Evolutionary conservation across 352 stramenopile species (phyloP).

Genomic region (Halophytophthora batemanensis): DNA sequence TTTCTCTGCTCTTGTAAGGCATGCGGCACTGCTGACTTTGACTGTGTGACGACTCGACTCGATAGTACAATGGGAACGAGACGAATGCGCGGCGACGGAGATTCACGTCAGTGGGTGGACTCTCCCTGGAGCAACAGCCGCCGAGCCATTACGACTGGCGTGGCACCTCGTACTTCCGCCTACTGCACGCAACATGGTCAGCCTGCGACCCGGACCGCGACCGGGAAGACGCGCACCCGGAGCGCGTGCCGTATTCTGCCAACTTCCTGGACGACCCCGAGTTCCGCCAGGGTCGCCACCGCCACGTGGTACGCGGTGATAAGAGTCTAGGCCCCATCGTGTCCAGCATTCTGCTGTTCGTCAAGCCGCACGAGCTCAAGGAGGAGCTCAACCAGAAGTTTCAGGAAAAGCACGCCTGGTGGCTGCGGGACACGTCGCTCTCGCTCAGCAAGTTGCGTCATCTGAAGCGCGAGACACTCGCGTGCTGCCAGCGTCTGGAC

Average conservation of each 20-base stretch:
- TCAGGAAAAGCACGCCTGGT: conserved; percentile 89
- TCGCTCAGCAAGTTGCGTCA: conserved; percentile 97
- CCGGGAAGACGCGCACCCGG: conserved; percentile 69
- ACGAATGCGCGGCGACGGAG: conserved; percentile 37
- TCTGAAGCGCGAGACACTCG: conserved; percentile 88
- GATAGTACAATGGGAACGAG: conserved; percentile 82
- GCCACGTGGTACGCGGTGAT: conserved; percentile 75
- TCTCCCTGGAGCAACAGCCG: conserved; percentile 33
- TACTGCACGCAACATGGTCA: conserved; percentile 79
- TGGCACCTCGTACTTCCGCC: conserved; percentile 83
- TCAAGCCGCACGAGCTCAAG: conserved; percentile 94
- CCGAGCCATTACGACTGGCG: conserved; percentile 77
- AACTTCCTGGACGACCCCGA: conserved; percentile 86
- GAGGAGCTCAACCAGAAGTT: conserved; percentile 97
- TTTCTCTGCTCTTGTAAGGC: too few relatives aligned
- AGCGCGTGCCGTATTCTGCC: conserved; percentile 48
- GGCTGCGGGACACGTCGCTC: conserved; percentile 85
- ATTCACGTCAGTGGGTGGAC: conserved; percentile 49
- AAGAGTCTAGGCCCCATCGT: conserved; percentile 92
- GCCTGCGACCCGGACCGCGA: conserved; percentile 71
- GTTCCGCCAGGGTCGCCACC: conserved; percentile 79
- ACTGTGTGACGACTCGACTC: background rate
- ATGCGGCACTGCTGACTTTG: background rate
- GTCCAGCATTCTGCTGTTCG: conserved; percentile 94
- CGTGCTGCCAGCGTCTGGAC: conserved; percentile 69